A percentile compares a stretch with the other conserved stretches of the same genome.
phyloP scores from a whole-genome alignment of 2,329 filamentous ascomycete genomes.

The Ascochyta clinopodiicola region DNA sequence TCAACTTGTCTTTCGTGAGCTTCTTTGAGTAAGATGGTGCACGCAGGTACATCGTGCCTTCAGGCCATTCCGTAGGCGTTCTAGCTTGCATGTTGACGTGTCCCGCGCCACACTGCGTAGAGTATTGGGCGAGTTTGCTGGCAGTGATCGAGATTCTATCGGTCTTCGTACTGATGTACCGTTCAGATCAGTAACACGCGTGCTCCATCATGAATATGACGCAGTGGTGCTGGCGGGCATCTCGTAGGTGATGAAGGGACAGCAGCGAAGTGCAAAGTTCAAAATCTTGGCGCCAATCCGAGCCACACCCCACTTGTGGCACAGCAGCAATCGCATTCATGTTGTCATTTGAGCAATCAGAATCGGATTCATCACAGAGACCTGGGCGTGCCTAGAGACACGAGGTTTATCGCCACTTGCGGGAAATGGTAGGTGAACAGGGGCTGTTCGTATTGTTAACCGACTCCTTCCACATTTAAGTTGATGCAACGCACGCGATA shows the following conservation, averaged over 20 bases:
- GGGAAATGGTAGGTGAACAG: not conserved
- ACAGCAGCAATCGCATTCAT: not conserved
- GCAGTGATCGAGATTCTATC: not conserved
- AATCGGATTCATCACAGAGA: not conserved
- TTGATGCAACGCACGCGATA: slow-evolving; percentile 9
- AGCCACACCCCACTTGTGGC: not conserved
- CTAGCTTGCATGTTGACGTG: slow-evolving; percentile 4
- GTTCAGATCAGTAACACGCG: not conserved
- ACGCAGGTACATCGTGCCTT: slow-evolving; percentile 34
- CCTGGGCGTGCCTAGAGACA: too few relatives aligned
- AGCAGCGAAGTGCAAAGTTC: not conserved
- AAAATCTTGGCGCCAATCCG: not conserved
- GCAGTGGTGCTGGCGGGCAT: not conserved
- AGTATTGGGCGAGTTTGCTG: not conserved
- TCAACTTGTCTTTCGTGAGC: slow-evolving; percentile 31
- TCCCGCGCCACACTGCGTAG: not conserved
- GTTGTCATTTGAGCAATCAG: not conserved
- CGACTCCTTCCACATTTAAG: slow-evolving; percentile 5
- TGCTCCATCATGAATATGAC: not conserved
- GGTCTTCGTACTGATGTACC: not conserved
- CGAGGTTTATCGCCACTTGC: not conserved
- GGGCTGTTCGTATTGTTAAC: slow-evolving; percentile 1
- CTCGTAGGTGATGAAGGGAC: not conserved
- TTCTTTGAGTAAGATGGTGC: slow-evolving; percentile 42
- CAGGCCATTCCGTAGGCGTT: slow-evolving; percentile 43